A percentile compares a stretch with the other conserved stretches of the same genome.
phyloP scores from a whole-genome alignment of 2,329 filamentous ascomycete species.

The Ophiostoma ulmi region DNA sequence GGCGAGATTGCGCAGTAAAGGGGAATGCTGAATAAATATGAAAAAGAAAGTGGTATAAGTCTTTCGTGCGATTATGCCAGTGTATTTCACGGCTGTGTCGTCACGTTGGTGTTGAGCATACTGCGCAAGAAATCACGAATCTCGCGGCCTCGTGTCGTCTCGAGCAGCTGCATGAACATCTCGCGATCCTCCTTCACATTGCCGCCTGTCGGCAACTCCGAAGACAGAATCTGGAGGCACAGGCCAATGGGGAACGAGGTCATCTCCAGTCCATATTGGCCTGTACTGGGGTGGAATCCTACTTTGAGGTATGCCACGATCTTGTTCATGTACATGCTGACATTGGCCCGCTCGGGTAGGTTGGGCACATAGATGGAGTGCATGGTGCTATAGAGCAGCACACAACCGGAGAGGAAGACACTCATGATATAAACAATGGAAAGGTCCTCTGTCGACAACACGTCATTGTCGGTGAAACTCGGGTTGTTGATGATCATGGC shows the following conservation, averaged over 20 bases:
- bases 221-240: conserved; percentile 23
- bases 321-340: conserved; percentile 23
- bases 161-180: conserved; percentile 24
- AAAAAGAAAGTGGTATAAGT: neutral
- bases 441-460: conserved; percentile 26
- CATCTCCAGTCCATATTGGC: conserved; percentile 28
- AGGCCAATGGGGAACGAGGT: conserved; percentile 27
- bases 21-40: neutral
- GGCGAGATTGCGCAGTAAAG: neutral
- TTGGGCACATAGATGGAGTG: conserved; percentile 19
- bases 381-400: conserved; percentile 28
- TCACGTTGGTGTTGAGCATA: conserved; percentile 23
- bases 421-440: conserved; percentile 27
- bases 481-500: conserved; percentile 10
- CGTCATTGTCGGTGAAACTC: neutral
- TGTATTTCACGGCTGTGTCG: conserved; percentile 11
- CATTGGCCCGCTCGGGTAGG: conserved; percentile 21
- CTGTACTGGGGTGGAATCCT: conserved; percentile 28
- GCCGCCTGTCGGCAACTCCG: conserved; percentile 5
- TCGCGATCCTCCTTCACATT: conserved; percentile 19
- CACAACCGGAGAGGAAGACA: conserved; percentile 25
- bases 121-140: conserved; percentile 26
- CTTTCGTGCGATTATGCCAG: neutral
- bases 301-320: conserved; percentile 25
- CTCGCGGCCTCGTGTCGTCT: conserved; percentile 25